phyloP scores from a whole-genome alignment of 257 asterid species.

The Solanum boliviense region DNA sequence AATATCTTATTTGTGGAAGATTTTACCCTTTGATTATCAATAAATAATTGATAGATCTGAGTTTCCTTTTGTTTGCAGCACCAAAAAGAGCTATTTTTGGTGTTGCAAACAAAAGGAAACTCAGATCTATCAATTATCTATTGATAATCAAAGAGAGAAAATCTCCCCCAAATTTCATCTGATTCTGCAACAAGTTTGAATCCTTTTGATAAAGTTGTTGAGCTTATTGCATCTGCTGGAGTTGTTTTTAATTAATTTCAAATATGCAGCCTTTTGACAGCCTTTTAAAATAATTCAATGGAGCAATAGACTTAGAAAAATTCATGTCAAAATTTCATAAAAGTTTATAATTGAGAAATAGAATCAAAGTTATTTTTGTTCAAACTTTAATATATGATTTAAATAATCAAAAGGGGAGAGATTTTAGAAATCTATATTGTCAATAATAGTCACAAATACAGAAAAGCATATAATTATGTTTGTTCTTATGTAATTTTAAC shows the following conservation, averaged over 20 bases:
- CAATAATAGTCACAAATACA: background rate
- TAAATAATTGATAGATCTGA: no score
- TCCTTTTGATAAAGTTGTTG: slow-evolving; percentile 9
- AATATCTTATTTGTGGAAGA: no score
- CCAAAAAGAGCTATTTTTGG: background rate
- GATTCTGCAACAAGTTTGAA: slow-evolving; percentile 19
- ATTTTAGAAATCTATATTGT: background rate
- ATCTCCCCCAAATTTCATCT: background rate
- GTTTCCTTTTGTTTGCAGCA: no score
- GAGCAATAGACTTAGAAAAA: background rate
- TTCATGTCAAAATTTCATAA: background rate
- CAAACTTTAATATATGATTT: background rate
- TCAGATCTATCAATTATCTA: slow-evolving; percentile 13
- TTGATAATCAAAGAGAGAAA: slow-evolving; percentile 18
- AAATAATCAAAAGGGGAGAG: background rate
- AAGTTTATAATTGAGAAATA: background rate
- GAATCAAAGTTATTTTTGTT: background rate
- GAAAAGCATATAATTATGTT: background rate
- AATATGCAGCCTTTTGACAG: slow-evolving; percentile 35
- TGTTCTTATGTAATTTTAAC: background rate
- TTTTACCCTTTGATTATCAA: no score
- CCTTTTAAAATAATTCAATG: background rate
- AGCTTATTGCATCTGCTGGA: slow-evolving; percentile 27
- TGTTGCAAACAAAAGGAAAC: background rate
- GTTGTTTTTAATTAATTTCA: slow-evolving; percentile 34